Evolutionary conservation across 2,329 filamentous ascomycete genomes (phyloP).

Genomic region (Monilinia laxa): DNA sequence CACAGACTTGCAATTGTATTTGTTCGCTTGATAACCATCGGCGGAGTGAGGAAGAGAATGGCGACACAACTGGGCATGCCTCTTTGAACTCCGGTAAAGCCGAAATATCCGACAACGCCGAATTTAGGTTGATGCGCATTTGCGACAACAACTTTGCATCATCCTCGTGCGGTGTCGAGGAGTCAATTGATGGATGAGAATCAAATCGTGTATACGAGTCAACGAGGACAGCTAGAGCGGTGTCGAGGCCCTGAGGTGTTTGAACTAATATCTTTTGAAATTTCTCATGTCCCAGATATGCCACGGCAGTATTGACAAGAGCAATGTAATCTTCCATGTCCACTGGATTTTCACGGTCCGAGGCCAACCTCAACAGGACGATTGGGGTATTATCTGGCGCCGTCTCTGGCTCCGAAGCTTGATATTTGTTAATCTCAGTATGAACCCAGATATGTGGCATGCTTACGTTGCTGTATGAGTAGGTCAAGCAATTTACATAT

Average conservation of each 20-base stretch:
- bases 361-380: conserved; percentile 52
- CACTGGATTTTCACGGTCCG: conserved; percentile 42
- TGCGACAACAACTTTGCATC: conserved; percentile 52
- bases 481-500: conserved; percentile 58
- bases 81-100: conserved; percentile 49
- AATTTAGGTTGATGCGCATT: conserved; percentile 52
- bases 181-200: conserved; percentile 34
- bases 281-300: conserved; percentile 55
- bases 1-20: conserved; percentile 53
- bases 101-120: conserved; percentile 52
- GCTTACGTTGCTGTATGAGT: conserved; percentile 51
- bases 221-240: conserved; percentile 51
- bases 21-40: conserved; percentile 49
- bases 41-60: conserved; percentile 46
- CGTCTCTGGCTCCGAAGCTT: conserved; percentile 37
- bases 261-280: conserved; percentile 52
- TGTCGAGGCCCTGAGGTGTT: conserved; percentile 36
- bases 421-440: conserved; percentile 1
- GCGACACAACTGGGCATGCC: conserved; percentile 46
- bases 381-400: conserved; percentile 49
- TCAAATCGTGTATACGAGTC: conserved; percentile 49
- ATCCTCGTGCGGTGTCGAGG: conserved; percentile 38
- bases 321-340: conserved; percentile 57
- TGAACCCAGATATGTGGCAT: not conserved
- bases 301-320: conserved; percentile 52